Evolutionary conservation across 1,139 yeast genomes (phyloP).

Genomic region (Pneumocystis oryctolagi): DNA sequence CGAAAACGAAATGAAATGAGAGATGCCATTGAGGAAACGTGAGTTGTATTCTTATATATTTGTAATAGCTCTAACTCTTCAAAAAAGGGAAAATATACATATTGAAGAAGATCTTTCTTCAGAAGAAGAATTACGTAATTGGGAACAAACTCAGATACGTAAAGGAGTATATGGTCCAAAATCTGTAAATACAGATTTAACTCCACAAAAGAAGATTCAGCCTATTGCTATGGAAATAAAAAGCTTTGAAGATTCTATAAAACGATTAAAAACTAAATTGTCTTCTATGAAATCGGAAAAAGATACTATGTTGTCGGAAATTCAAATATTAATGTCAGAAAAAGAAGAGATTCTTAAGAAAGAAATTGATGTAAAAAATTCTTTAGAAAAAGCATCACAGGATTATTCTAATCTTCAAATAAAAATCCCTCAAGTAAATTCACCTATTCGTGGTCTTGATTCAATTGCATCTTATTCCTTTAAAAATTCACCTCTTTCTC

Average conservation of each 20-base stretch:
- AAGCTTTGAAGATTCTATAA: neutral
- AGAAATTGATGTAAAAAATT: neutral
- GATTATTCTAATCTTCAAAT: neutral
- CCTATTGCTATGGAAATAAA: neutral
- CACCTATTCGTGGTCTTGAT: neutral
- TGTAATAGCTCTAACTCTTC: neutral
- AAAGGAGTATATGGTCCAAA: neutral
- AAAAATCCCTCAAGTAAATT: neutral
- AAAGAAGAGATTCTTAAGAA: neutral
- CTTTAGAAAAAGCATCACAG: neutral
- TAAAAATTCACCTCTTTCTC: neutral
- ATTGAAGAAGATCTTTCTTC: neutral
- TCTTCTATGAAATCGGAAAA: neutral
- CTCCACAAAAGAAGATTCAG: neutral
- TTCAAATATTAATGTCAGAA: neutral
- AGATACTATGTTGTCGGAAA: neutral
- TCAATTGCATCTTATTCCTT: neutral
- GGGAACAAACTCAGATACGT: neutral
- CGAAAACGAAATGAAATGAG: neutral
- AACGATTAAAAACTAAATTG: neutral
- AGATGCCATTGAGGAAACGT: neutral
- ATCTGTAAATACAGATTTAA: neutral
- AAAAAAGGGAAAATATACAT: neutral
- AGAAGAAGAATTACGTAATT: neutral
- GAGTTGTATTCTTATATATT: neutral